Evolutionary conservation across 2,329 filamentous ascomycete species (phyloP).

Genomic region (Penicillium hordei): DNA sequence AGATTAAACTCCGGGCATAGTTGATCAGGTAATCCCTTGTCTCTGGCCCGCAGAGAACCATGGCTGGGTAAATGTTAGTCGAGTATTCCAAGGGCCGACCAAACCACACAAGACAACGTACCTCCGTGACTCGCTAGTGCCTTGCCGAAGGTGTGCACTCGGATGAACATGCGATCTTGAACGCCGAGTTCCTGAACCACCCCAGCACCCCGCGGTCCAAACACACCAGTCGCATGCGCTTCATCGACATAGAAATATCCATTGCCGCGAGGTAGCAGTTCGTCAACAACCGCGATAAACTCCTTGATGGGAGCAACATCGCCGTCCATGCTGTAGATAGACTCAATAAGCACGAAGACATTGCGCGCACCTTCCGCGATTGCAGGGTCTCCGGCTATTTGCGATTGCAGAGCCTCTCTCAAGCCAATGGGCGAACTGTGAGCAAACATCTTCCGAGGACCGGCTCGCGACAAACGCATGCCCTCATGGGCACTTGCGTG

Average conservation of each 20-base stretch:
- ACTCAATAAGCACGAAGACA: slow-evolving; percentile 69
- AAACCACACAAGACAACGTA: slow-evolving; percentile 39
- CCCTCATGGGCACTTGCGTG: slow-evolving; percentile 79
- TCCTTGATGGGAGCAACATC: slow-evolving; percentile 65
- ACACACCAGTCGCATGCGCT: slow-evolving; percentile 54
- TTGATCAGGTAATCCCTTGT: slow-evolving; percentile 69
- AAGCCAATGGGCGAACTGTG: slow-evolving; percentile 43
- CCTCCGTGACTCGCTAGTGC: slow-evolving; percentile 64
- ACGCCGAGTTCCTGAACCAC: slow-evolving; percentile 53
- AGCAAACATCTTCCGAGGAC: slow-evolving; percentile 43
- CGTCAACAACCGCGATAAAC: slow-evolving; percentile 59
- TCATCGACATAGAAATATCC: slow-evolving; percentile 58
- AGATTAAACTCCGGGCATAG: slow-evolving; percentile 73
- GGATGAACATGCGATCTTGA: slow-evolving; percentile 51
- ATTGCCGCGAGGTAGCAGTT: slow-evolving; percentile 57
- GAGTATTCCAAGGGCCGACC: neutral
- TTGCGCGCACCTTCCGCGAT: slow-evolving; percentile 47
- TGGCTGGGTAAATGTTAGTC: slow-evolving; percentile 42
- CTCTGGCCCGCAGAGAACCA: slow-evolving; percentile 61
- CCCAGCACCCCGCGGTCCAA: slow-evolving; percentile 51
- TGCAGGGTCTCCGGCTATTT: slow-evolving; percentile 25
- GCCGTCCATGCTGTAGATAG: slow-evolving; percentile 81
- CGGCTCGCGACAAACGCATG: slow-evolving; percentile 62
- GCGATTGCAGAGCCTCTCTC: neutral
- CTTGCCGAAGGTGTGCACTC: slow-evolving; percentile 56